These are phyloP conservation scores for Xylaria sp. DNA, from an alignment of 2,329 filamentous ascomycete species.

Conservation along the genomic window DNA sequence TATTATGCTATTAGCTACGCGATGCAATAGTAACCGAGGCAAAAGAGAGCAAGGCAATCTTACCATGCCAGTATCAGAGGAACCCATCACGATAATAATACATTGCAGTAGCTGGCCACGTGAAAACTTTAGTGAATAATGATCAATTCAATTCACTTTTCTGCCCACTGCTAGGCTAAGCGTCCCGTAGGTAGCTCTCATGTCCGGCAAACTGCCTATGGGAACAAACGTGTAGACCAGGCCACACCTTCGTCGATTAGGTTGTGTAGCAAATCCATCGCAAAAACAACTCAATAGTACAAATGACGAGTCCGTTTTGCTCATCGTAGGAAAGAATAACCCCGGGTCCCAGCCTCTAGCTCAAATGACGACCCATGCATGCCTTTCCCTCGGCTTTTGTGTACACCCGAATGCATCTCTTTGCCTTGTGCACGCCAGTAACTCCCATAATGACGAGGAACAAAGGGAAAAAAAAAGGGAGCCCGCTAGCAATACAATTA, in stretches of 20 bases:
- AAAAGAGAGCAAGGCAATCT: background rate
- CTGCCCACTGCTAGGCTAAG: constrained; percentile 16
- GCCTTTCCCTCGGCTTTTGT: constrained; percentile 43
- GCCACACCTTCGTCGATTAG: constrained; percentile 22
- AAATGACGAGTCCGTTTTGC: constrained; percentile 24
- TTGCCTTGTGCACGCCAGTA: constrained; percentile 43
- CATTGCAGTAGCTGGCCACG: background rate
- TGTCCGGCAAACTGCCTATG: constrained; percentile 18
- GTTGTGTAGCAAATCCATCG: constrained; percentile 20
- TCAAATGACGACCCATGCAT: constrained; percentile 37
- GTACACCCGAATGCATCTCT: constrained; percentile 45
- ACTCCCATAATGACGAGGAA: constrained; percentile 41
- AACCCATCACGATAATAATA: constrained; percentile 4
- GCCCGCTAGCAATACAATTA: constrained; percentile 45
- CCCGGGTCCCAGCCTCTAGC: constrained; percentile 30
- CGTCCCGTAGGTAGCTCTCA: constrained; percentile 6
- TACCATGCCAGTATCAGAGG: background rate
- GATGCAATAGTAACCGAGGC: constrained; percentile 10
- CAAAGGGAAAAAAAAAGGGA: constrained; percentile 35
- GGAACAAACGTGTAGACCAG: constrained; percentile 24
- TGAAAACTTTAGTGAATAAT: constrained; percentile 8
- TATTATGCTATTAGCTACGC: background rate
- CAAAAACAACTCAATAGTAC: constrained; percentile 29
- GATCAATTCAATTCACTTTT: constrained; percentile 27
- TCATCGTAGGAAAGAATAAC: constrained; percentile 27